Evolutionary conservation across 1,284 basidiomycete species (phyloP).

Genomic region (Apiotrichum gracile): DNA sequence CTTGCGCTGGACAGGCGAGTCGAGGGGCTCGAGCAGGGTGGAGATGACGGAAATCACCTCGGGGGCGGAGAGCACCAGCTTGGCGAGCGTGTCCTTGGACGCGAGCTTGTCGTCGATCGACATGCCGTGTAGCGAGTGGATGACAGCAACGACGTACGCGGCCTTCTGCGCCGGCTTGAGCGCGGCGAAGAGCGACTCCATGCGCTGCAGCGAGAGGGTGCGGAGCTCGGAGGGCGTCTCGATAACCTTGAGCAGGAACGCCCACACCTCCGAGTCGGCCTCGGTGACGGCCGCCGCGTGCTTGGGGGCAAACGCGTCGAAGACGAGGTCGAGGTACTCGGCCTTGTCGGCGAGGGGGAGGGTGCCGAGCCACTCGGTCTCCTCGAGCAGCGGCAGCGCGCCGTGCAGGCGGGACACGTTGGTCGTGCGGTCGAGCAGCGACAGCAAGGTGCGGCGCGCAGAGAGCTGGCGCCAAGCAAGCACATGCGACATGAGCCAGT

Average conservation of each 20-base stretch:
- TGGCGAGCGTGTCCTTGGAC: constrained; percentile 21
- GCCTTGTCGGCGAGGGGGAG: constrained; percentile 9
- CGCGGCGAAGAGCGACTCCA: constrained; percentile 33
- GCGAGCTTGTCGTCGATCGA: constrained; percentile 25
- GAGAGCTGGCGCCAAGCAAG: constrained; percentile 55
- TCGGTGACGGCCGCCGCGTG: constrained; percentile 21
- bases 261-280: constrained; percentile 21
- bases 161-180: constrained; percentile 23
- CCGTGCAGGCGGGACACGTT: constrained; percentile 59
- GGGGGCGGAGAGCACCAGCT: constrained; percentile 22
- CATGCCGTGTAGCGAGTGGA: constrained; percentile 29
- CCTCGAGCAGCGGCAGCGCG: constrained; percentile 57
- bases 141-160: constrained; percentile 25
- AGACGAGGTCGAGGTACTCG: constrained; percentile 26
- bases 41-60: constrained; percentile 24
- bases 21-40: constrained; percentile 27
- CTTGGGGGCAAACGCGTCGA: constrained; percentile 16
- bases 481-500: constrained; percentile 77
- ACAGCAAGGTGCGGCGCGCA: constrained; percentile 58
- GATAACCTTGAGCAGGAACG: constrained; percentile 18
- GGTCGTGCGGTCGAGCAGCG: constrained; percentile 57
- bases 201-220: constrained; percentile 21
- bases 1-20: constrained; percentile 27
- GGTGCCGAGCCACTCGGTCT: constrained; percentile 22
- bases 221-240: constrained; percentile 10